Evolutionary conservation across 177 flowering plant genomes (phyloP).

Genomic region (Vitis hybrid): DNA sequence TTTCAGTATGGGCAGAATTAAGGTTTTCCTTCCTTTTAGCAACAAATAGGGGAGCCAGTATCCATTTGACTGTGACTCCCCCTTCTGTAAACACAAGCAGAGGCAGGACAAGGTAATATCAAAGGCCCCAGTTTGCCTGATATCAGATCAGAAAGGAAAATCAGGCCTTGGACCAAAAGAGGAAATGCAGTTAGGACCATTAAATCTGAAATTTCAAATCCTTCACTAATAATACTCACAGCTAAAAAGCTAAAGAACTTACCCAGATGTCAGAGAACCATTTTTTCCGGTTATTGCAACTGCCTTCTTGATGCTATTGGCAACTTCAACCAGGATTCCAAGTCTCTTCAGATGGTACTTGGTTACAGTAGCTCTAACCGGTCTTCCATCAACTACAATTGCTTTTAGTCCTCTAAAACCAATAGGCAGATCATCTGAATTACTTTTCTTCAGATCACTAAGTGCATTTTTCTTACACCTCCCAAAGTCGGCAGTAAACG

Average conservation of each 20-base stretch:
- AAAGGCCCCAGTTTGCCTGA: background rate
- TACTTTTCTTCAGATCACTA: slow-evolving; percentile 38
- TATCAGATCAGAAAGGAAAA: slow-evolving; percentile 1
- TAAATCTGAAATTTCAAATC: background rate
- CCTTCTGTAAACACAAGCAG: background rate
- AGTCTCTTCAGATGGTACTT: slow-evolving; percentile 81
- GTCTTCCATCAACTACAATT: slow-evolving; percentile 71
- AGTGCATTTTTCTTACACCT: slow-evolving; percentile 40
- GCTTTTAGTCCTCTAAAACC: slow-evolving; percentile 71
- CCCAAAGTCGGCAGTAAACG: slow-evolving; percentile 63
- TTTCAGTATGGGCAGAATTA: too few relatives aligned
- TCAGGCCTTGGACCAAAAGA: background rate
- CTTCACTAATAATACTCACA: background rate
- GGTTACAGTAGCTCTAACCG: slow-evolving; percentile 84
- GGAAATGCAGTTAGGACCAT: background rate
- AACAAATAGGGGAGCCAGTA: background rate
- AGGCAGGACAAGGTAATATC: background rate
- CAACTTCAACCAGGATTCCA: slow-evolving; percentile 61
- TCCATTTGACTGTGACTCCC: background rate
- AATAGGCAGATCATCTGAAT: slow-evolving; percentile 49
- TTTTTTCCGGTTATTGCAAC: slow-evolving; percentile 34
- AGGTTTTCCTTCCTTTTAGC: background rate
- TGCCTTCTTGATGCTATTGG: slow-evolving; percentile 38
- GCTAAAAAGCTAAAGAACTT: slow-evolving; percentile 16
- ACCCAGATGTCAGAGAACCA: slow-evolving; percentile 50